phyloP scores from a whole-genome alignment of 192 early-diverging fungal species.

The Coemansia sp. region DNA sequence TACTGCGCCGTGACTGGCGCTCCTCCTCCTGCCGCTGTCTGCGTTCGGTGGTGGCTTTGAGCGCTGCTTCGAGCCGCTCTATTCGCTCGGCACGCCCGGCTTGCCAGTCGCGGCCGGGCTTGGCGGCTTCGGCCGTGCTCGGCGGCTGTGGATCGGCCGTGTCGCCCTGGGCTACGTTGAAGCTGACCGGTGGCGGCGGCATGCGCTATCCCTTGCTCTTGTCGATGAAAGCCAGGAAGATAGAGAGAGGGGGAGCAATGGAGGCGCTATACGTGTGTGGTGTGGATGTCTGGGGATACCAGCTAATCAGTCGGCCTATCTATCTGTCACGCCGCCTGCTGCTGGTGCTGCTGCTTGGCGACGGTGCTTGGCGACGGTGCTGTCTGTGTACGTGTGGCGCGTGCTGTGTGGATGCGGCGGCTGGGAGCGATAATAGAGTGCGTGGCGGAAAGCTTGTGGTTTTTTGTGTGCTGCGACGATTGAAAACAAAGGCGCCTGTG shows the following conservation, averaged over 20 bases:
- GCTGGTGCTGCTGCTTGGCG: no score
- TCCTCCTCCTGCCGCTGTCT: neutral
- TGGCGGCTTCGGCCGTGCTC: neutral
- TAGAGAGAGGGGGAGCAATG: no score
- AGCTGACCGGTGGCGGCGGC: conserved; percentile 19
- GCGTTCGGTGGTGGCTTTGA: conserved; percentile 13
- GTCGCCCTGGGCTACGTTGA: conserved; percentile 7
- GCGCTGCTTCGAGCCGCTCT: conserved; percentile 27
- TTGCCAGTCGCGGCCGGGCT: conserved; percentile 15
- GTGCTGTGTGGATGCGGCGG: no score
- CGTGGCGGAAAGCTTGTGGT: no score
- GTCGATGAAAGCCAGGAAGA: neutral
- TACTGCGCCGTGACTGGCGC: neutral
- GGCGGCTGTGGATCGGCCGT: neutral
- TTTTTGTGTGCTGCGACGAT: no score
- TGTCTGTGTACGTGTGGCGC: no score
- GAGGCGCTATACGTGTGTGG: neutral
- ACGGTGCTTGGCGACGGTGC: no score
- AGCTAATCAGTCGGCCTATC: neutral
- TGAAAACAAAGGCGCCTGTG: no score
- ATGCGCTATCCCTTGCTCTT: neutral
- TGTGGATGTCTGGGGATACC: neutral
- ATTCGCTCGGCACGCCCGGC: conserved; percentile 33
- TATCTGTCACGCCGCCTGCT: no score
- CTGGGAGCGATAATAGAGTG: no score